Percentiles rank a stretch among this genome's conserved stretches.
Evolutionary conservation across 2,329 filamentous ascomycete species (phyloP).

Genomic region (Colletotrichum tabaci): DNA sequence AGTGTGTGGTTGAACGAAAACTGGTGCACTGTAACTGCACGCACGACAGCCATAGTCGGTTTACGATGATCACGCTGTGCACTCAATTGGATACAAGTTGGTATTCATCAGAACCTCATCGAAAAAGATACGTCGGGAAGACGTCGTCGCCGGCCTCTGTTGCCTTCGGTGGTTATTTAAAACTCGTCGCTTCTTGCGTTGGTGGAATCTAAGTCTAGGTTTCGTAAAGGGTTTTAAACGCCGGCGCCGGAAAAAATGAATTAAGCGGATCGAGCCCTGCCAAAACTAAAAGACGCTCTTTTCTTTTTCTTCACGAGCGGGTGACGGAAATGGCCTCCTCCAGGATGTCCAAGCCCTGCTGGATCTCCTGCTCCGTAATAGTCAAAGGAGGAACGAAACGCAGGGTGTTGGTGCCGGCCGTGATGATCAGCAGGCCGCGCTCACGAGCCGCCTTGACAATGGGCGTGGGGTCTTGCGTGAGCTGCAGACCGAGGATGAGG

Average conservation of each 20-base stretch:
- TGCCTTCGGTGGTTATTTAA: neutral
- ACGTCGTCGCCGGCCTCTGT: neutral
- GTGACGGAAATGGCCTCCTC: slow-evolving; percentile 73
- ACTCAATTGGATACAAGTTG: neutral
- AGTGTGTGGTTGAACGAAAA: no score
- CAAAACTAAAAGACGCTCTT: neutral
- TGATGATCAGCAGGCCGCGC: slow-evolving; percentile 90
- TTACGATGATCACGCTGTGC: neutral
- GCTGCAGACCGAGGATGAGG: slow-evolving; percentile 88
- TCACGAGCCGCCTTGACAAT: slow-evolving; percentile 91
- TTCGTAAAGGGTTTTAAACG: slow-evolving; percentile 31
- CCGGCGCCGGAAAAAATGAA: slow-evolving; percentile 32
- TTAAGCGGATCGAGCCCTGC: slow-evolving; percentile 19
- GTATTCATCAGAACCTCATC: neutral
- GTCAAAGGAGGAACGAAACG: slow-evolving; percentile 91
- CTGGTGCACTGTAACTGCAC: no score
- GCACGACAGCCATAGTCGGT: no score
- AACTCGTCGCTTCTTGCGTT: slow-evolving; percentile 23
- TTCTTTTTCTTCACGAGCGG: slow-evolving; percentile 45
- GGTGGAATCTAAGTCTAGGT: slow-evolving; percentile 33
- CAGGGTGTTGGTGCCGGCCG: slow-evolving; percentile 91
- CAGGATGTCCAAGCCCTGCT: slow-evolving; percentile 81
- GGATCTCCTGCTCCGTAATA: slow-evolving; percentile 85
- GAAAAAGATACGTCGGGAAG: neutral
- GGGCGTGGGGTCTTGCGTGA: slow-evolving; percentile 78